Evolutionary conservation across 75 land plant species (phyloP), one percentile per base, ranked within the genome.

Genomic region (Chamaecyparis obtusa): DNA sequence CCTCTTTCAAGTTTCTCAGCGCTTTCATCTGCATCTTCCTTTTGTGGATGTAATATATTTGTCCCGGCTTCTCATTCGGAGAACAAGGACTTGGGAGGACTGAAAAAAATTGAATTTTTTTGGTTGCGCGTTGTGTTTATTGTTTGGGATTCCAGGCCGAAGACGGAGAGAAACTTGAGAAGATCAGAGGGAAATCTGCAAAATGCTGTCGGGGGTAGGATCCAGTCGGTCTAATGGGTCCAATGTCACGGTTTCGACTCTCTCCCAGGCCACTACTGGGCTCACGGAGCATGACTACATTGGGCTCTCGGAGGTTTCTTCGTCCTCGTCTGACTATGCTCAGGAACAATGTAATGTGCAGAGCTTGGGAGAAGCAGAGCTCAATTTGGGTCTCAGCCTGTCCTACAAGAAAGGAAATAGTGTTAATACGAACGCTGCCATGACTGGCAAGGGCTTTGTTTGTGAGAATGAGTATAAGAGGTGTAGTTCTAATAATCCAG

Each of bases 141-240:
- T 41, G 36, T 35, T 16, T 75, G 9, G 80, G 80, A 36, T 77
- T 77, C 80, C 17, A 77, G 36, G 21, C 37, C 19, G 80, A 14
- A 57, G 64, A 16, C 78, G 5, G 36, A 17, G 37, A 33, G n/a
- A n/a, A 2, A 17, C 43, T 77, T 77, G 80, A 75, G 41, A 39
- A 37, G 37, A 77, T 77, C 43, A 77, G 16, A 19, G 43, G 21
- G 4, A 77, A 24, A 14, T 6, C 44, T 39, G 27, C 24, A 27
- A n/a, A n/a, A 81, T 81, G 83, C 46, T 44, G 51, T 81, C 83
- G 1, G 83, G 48, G 3, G 83, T 81, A 41, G 83, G 83, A 81
- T 81, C 83, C 14, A 81, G 83, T 81, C 51, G 49, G 14, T 81
- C 83, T 81, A 81, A 81, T n/a, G 83, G 49, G 46, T 81, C 83